phyloP scores from a whole-genome alignment of 2,329 filamentous ascomycete species.

The Neonectria faginata region DNA sequence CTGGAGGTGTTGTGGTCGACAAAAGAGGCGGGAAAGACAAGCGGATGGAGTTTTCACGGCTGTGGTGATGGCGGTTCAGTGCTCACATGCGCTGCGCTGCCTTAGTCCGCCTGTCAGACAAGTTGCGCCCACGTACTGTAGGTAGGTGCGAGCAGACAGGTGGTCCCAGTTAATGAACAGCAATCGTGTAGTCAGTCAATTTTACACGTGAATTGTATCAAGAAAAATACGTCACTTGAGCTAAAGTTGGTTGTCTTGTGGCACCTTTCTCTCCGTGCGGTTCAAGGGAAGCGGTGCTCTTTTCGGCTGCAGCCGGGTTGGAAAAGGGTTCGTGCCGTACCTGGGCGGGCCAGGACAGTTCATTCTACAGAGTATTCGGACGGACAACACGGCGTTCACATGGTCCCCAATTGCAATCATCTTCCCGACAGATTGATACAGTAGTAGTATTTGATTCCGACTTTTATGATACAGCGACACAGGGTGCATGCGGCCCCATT shows the following conservation, averaged over 20 bases:
- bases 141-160: not conserved
- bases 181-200: not conserved
- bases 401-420: conserved; percentile 28
- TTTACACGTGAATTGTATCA: not conserved
- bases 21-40: not conserved
- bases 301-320: conserved; percentile 44
- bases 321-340: conserved; percentile 34
- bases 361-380: not conserved
- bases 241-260: not conserved
- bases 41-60: conserved; percentile 14
- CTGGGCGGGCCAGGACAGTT: conserved; percentile 13
- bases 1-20: conserved; percentile 7
- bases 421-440: conserved; percentile 45
- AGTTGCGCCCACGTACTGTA: not conserved
- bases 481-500: conserved; percentile 41
- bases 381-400: conserved; percentile 19
- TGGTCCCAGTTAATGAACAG: not conserved
- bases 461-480: conserved; percentile 51
- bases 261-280: conserved; percentile 3
- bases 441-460: conserved; percentile 45
- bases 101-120: conserved; percentile 20
- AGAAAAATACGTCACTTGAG: not conserved
- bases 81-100: conserved; percentile 19
- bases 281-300: conserved; percentile 11
- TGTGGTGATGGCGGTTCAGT: conserved; percentile 21